Conservation (phyloP, 2,329 filamentous ascomycete genomes). For the Talaromyces sp. region DNA sequence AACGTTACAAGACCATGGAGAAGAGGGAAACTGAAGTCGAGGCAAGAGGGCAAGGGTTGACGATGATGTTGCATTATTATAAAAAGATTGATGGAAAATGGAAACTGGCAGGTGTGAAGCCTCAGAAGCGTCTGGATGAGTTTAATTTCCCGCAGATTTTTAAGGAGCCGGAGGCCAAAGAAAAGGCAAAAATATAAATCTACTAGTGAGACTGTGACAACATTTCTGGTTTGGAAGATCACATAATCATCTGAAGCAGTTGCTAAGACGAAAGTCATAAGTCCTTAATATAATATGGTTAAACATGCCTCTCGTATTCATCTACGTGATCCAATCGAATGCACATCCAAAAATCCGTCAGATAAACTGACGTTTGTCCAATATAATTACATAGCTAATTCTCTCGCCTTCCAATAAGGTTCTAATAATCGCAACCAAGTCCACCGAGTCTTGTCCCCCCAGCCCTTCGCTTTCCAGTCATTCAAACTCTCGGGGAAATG, state of each 20-base stretch:
- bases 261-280: neutral
- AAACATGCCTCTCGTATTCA: neutral
- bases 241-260: neutral
- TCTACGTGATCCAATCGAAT: neutral
- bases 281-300: neutral
- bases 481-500: slow-evolving; percentile 29
- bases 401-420: neutral
- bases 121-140: neutral
- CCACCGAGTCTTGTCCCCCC: slow-evolving; percentile 24
- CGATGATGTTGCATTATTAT: neutral
- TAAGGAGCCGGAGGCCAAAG: neutral
- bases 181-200: too few species aligned
- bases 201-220: too few species aligned
- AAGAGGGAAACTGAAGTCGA: neutral
- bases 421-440: slow-evolving; percentile 15
- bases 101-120: neutral
- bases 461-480: slow-evolving; percentile 29
- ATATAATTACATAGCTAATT: neutral
- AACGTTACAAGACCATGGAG: neutral
- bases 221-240: neutral
- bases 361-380: too few species aligned
- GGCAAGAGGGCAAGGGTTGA: neutral
- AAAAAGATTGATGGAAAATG: neutral
- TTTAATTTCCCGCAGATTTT: neutral
- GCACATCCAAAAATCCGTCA: too few species aligned